Evolutionary conservation across 2,329 filamentous ascomycete genomes (phyloP).

Genomic region (Fusarium sp.): DNA sequence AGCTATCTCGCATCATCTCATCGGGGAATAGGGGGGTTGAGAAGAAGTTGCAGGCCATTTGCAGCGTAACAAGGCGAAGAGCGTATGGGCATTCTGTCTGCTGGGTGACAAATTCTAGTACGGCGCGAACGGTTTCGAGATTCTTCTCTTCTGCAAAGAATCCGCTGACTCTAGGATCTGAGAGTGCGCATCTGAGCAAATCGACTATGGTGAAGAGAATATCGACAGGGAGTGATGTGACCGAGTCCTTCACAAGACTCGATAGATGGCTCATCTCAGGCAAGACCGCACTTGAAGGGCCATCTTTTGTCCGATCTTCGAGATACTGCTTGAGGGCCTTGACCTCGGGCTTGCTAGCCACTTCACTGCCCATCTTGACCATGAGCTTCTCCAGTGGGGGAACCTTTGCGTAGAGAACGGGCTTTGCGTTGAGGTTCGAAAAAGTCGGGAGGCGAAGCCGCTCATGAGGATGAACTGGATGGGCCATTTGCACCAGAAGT

Average conservation of each 20-base stretch:
- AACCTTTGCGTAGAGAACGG: conserved; percentile 78
- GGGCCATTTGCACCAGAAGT: conserved; percentile 77
- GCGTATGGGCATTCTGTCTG: conserved; percentile 75
- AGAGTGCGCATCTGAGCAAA: conserved; percentile 78
- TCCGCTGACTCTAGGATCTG: conserved; percentile 80
- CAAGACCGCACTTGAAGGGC: conserved; percentile 71
- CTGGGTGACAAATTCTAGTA: conserved; percentile 68
- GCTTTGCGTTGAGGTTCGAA: conserved; percentile 67
- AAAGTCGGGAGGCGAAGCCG: conserved; percentile 76
- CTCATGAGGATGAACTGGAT: conserved; percentile 79
- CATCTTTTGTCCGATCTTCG: conserved; percentile 64
- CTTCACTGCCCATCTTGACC: conserved; percentile 73
- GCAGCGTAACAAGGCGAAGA: conserved; percentile 82
- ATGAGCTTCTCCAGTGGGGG: conserved; percentile 85
- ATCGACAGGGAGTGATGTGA: conserved; percentile 66
- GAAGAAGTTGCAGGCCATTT: conserved; percentile 87
- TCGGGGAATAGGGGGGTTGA: conserved; percentile 75
- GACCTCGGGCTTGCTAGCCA: conserved; percentile 67
- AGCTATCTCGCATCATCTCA: conserved; percentile 63
- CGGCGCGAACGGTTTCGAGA: conserved; percentile 68
- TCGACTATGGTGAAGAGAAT: conserved; percentile 85
- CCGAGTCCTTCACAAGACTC: conserved; percentile 64
- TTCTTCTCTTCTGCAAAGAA: conserved; percentile 81
- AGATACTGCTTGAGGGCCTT: conserved; percentile 75
- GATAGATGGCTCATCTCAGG: conserved; percentile 75